Base-by-base conservation (phyloP, 2,329 filamentous ascomycete species). In the Ustilaginoidea virens region DNA sequence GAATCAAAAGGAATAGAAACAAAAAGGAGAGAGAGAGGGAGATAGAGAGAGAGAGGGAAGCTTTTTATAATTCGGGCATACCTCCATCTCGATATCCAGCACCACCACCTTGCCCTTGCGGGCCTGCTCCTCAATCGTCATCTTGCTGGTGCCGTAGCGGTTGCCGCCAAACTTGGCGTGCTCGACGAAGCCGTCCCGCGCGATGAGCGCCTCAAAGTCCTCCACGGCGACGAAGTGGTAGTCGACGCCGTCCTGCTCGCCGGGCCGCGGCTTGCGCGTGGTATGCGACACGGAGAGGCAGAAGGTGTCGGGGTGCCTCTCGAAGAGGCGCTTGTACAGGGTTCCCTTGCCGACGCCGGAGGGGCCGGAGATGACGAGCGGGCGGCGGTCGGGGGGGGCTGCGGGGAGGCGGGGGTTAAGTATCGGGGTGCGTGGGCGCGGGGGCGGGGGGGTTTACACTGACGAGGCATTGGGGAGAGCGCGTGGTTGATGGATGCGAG, bases 11-110 rank as follows among this genome's bases (percentile, higher is more conserved):
- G n/a, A n/a, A n/a, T n/a, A n/a, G n/a, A n/a, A n/a, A n/a, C n/a
- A n/a, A n/a, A n/a, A n/a, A n/a, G n/a, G n/a, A n/a, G n/a, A n/a
- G n/a, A n/a, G n/a, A n/a, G n/a, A n/a, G n/a, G n/a, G n/a, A n/a
- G n/a, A n/a, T n/a, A n/a, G n/a, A 7, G 19, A 20, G 19, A 20
- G 11, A 20, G 19, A 20, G 19, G 7, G 11, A 7, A 20, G 19
- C 7, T 20, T 20, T 7, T 9, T 7, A 10, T 24, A 13, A 7
- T 24, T 20, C 8, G 9, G 19, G 16, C 7, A 11, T 49, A 78
- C 75, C 70, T 93, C 85, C 82, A 94, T 93, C 65, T 94, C 87
- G 48, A 94, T 96, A 52, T 96, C 87, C 41, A 94, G 60, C 27
- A 94, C 74, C 36, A 86, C 87, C 23, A 85, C 71, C 45, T 66